Evolutionary conservation across 1,284 basidiomycete genomes (phyloP).

Genomic region (Cronartium quercuum): DNA sequence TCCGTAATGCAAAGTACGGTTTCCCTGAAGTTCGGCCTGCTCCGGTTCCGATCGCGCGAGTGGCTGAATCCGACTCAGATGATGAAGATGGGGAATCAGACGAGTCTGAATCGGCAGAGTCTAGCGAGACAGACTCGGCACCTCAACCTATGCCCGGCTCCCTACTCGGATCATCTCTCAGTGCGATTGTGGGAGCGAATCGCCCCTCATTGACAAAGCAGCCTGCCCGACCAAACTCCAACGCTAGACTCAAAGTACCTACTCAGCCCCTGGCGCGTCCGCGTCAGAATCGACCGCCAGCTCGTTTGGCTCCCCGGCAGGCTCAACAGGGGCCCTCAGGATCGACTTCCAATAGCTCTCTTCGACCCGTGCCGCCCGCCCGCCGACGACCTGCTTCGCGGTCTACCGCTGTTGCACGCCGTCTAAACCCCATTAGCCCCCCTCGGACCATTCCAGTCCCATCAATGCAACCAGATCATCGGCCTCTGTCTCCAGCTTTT

Average conservation of each 20-base stretch:
- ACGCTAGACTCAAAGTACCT: constrained; percentile 1
- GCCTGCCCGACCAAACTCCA: constrained; percentile 6
- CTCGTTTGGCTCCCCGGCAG: background rate
- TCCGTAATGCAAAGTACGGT: constrained; percentile 36
- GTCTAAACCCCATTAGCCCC: background rate
- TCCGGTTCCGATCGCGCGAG: background rate
- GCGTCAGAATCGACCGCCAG: constrained; percentile 3
- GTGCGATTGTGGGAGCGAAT: constrained; percentile 21
- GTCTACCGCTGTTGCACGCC: background rate
- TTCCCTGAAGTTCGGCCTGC: constrained; percentile 1
- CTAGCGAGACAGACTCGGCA: background rate
- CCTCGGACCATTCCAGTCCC: background rate
- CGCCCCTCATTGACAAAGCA: background rate
- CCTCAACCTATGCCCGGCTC: background rate
- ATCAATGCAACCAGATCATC: background rate
- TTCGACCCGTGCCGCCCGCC: background rate
- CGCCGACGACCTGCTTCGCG: background rate
- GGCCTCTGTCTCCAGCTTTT: background rate
- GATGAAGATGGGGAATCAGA: background rate
- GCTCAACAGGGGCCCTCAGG: background rate
- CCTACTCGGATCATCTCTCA: constrained; percentile 34
- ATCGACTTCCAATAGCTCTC: background rate
- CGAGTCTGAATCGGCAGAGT: constrained; percentile 10
- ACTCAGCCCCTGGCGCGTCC: background rate
- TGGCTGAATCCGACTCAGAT: background rate